These are phyloP conservation scores for Basidiobolus meristosporus DNA, from an alignment of 371 early-diverging fungal species.

Conservation along the genomic window DNA sequence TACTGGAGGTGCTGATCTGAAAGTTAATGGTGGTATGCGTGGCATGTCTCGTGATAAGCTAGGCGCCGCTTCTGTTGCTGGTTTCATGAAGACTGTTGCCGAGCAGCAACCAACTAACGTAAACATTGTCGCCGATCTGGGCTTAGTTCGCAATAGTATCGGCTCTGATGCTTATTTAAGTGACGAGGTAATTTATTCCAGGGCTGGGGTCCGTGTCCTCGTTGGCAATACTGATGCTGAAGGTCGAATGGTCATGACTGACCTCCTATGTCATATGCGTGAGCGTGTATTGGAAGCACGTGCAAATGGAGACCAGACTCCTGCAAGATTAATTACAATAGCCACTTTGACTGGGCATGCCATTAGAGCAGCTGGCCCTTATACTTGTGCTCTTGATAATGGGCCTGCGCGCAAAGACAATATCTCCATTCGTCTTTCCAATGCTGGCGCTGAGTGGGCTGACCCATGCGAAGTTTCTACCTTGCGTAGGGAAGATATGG, in stretches of 20 bases:
- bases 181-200: constrained; percentile 66
- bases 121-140: constrained; percentile 48
- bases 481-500: constrained; percentile 64
- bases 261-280: constrained; percentile 56
- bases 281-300: constrained; percentile 45
- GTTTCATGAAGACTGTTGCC: constrained; percentile 52
- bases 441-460: constrained; percentile 47
- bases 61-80: constrained; percentile 74
- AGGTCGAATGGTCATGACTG: constrained; percentile 81
- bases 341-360: constrained; percentile 82
- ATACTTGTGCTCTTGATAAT: constrained; percentile 60
- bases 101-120: constrained; percentile 36
- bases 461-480: constrained; percentile 73
- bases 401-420: constrained; percentile 51
- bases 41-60: constrained; percentile 86
- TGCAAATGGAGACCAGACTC: constrained; percentile 15
- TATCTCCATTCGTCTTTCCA: constrained; percentile 35
- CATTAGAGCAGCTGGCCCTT: constrained; percentile 55
- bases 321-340: constrained; percentile 52
- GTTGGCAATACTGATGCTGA: constrained; percentile 83
- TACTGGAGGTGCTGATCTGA: constrained; percentile 79
- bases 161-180: constrained; percentile 63
- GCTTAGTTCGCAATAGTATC: constrained; percentile 65
- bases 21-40: constrained; percentile 66
- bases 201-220: constrained; percentile 65